Conservation (phyloP, 1,284 basidiomycete species). For the Pseudozyma hubeiensis region DNA sequence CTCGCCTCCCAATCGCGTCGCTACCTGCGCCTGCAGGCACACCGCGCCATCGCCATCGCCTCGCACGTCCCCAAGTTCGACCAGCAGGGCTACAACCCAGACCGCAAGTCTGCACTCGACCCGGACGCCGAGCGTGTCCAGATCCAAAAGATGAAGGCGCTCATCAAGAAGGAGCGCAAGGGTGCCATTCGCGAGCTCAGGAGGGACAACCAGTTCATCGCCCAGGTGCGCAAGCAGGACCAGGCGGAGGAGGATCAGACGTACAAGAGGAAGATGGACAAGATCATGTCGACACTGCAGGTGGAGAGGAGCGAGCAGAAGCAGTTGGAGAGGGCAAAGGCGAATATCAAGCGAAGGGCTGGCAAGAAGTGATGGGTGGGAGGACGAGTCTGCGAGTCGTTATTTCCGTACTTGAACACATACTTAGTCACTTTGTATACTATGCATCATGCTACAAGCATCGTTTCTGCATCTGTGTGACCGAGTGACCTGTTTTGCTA, state of each 20-base stretch:
- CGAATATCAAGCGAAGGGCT: constrained; percentile 71
- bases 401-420: too few species aligned
- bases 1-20: constrained; percentile 79
- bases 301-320: constrained; percentile 95
- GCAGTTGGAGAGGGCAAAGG: constrained; percentile 75
- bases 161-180: constrained; percentile 96
- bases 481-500: too few species aligned
- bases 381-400: too few species aligned
- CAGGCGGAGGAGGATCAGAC: constrained; percentile 81
- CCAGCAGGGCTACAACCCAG: constrained; percentile 78
- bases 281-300: constrained; percentile 83
- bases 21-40: constrained; percentile 87
- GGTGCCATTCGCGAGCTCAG: constrained; percentile 95
- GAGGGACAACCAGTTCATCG: constrained; percentile 94
- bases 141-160: constrained; percentile 82
- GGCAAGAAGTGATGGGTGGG: constrained; percentile 39
- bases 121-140: constrained; percentile 93
- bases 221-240: constrained; percentile 78
- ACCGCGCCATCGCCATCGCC: constrained; percentile 95
- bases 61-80: constrained; percentile 96
- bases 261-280: constrained; percentile 73
- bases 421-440: too few species aligned
- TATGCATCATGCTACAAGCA: too few species aligned
- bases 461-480: too few species aligned
- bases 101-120: constrained; percentile 80